Base-by-base conservation (phyloP, 768 basidiomycete species). In the Phlegmacium glaucopus region DNA sequence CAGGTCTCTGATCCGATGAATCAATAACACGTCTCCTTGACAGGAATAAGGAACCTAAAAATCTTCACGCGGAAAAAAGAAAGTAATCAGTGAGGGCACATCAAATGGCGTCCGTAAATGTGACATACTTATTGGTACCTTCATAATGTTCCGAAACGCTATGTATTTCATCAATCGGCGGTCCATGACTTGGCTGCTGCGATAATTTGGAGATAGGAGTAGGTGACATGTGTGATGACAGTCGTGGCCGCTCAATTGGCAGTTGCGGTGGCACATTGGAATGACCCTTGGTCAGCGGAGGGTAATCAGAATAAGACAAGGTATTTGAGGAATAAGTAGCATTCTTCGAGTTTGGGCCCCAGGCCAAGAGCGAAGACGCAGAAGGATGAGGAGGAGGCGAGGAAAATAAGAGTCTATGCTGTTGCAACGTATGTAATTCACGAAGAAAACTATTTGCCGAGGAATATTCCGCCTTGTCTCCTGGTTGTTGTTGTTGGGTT, bases 341-440 rank as follows among this genome's bases (percentile, higher is more conserved):
- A 22, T 22, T 5, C 22, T 22, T 22, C 22, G 22, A 22, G 22
- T 22, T 22, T 22, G 22, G 22, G 22, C 22, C 22, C 2, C 22
- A 22, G 22, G 22, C 2, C 22, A 22, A 22, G 40, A 48, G 22
- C 13, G 48, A 47, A 17, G 26, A 32, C 11, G 40, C 7, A 26
- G 42, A 16, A 34, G 9, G 40, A 40, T 29, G 45, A 30, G 55
- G 42, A 34, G 50, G 48, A 22, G 64, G 42, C 4, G 66, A 57
- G 10, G 68, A 53, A 55, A 72, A 80, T 18, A 81, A 48, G 28
- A 80, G 67, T 42, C 86, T 75, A 57, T 87, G 83, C 45, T 85
- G 79, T 53, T 85, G 75, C 17, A 83, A 72, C 32, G 79, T 72
- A 55, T 90, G 88, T 43, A 90, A 61, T 56, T 89, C 81, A 47